Percentiles rank a stretch among this genome's conserved stretches.
These are phyloP conservation scores for Paspalum vaginatum DNA, from an alignment of 176 grass and related monocot species.

Conservation along the genomic window DNA sequence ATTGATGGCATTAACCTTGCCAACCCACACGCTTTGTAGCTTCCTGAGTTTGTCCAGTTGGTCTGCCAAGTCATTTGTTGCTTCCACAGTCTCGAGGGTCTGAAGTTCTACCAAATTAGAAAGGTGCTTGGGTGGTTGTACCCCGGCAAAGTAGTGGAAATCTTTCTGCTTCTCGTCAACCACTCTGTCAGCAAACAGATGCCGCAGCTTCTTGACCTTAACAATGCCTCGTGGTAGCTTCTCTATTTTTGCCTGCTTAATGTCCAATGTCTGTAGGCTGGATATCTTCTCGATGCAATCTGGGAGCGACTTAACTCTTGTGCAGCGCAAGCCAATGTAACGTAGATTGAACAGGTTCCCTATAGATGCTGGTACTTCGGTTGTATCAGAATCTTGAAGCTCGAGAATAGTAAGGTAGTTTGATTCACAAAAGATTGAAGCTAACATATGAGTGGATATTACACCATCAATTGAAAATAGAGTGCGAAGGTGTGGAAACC, in stretches of 20 bases:
- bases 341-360: constrained; percentile 44
- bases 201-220: constrained; percentile 30
- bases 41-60: constrained; percentile 33
- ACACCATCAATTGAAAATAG: constrained; percentile 16
- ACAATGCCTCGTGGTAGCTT: constrained; percentile 28
- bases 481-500: constrained; percentile 27
- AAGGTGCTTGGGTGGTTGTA: neutral
- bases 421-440: neutral
- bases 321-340: constrained; percentile 44
- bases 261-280: constrained; percentile 41
- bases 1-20: constrained; percentile 6
- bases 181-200: constrained; percentile 11
- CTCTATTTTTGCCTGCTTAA: constrained; percentile 13
- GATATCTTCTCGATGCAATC: constrained; percentile 38
- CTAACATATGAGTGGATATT: neutral
- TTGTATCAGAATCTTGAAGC: constrained; percentile 29
- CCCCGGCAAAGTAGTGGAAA: neutral
- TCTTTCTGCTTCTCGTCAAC: neutral
- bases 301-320: constrained; percentile 42
- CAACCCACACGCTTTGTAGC: constrained; percentile 36
- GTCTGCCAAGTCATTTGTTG: constrained; percentile 21
- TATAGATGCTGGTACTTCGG: constrained; percentile 32
- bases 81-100: constrained; percentile 24
- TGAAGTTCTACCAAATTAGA: constrained; percentile 27
- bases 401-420: constrained; percentile 46